These are phyloP conservation scores for Tetrapisispora nanseiensis DNA, from an alignment of 805 yeast species.

Conservation along the genomic window DNA sequence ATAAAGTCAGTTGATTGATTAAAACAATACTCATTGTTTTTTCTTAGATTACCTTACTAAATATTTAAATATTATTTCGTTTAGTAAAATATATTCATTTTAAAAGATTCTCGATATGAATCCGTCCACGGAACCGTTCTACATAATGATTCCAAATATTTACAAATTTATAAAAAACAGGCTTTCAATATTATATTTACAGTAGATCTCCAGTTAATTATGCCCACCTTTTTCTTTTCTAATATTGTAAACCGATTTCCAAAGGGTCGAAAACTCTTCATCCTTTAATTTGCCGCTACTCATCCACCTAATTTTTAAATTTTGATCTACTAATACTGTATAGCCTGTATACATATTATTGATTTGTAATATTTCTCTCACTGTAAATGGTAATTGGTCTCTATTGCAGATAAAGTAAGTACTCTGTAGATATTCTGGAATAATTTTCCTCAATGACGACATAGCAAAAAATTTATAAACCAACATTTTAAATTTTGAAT, in stretches of 20 bases:
- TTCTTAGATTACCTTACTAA: too few species aligned
- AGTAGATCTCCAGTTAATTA: not conserved
- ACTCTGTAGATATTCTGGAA: slow-evolving; percentile 42
- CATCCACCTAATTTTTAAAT: slow-evolving; percentile 80
- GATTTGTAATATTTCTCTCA: slow-evolving; percentile 51
- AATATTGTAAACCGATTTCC: slow-evolving; percentile 59
- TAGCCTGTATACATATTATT: slow-evolving; percentile 79
- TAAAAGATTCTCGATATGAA: too few species aligned
- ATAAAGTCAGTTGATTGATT: slow-evolving; percentile 20
- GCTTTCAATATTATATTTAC: not conserved
- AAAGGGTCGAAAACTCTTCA: slow-evolving; percentile 48
- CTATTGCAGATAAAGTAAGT: slow-evolving; percentile 58
- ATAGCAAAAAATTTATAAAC: slow-evolving; percentile 44
- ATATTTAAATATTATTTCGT: too few species aligned
- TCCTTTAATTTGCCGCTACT: slow-evolving; percentile 71
- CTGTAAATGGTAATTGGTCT: slow-evolving; percentile 43
- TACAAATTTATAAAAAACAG: too few species aligned
- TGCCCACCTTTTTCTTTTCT: slow-evolving; percentile 35
- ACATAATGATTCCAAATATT: too few species aligned
- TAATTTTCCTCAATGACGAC: slow-evolving; percentile 33
- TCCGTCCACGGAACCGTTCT: too few species aligned
- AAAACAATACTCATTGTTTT: too few species aligned
- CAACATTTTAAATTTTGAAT: slow-evolving; percentile 57
- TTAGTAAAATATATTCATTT: too few species aligned
- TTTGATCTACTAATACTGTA: slow-evolving; percentile 63